Evolutionary conservation across 495 filamentous ascomycete species (phyloP).

Genomic region (Hyaloscypha bicolor): DNA sequence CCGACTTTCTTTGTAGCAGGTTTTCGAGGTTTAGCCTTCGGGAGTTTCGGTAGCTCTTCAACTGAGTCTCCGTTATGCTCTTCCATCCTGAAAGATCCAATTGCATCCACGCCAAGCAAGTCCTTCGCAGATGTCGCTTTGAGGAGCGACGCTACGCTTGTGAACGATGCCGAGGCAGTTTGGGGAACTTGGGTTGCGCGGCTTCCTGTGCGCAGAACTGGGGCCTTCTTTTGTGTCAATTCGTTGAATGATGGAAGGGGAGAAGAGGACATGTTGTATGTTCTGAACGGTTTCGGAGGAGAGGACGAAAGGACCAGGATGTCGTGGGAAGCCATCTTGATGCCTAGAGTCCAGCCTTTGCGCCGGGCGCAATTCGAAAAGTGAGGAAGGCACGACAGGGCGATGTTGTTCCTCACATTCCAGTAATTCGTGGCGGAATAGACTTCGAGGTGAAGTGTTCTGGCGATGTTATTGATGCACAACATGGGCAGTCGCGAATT

Average conservation of each 20-base stretch:
- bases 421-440: slow-evolving; percentile 5
- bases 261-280: slow-evolving; percentile 44
- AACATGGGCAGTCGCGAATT: slow-evolving; percentile 14
- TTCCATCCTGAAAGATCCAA: not conserved
- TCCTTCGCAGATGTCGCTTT: not conserved
- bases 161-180: slow-evolving; percentile 39
- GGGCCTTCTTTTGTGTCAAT: slow-evolving; percentile 38
- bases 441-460: not conserved
- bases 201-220: slow-evolving; percentile 38
- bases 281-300: slow-evolving; percentile 33
- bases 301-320: slow-evolving; percentile 40
- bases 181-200: slow-evolving; percentile 38
- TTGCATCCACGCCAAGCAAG: not conserved
- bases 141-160: slow-evolving; percentile 43
- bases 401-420: slow-evolving; percentile 12
- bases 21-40: slow-evolving; percentile 3
- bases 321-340: slow-evolving; percentile 42
- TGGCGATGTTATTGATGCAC: slow-evolving; percentile 4
- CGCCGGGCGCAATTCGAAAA: slow-evolving; percentile 44
- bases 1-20: slow-evolving; percentile 2
- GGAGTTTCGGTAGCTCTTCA: slow-evolving; percentile 2
- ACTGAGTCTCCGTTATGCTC: not conserved
- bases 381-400: slow-evolving; percentile 33
- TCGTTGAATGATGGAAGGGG: slow-evolving; percentile 45
- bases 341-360: slow-evolving; percentile 29